A percentile compares a stretch with the other conserved stretches of the same genome.
Evolutionary conservation across 352 stramenopile species (phyloP).

Genomic region (Phytophthora pisi): DNA sequence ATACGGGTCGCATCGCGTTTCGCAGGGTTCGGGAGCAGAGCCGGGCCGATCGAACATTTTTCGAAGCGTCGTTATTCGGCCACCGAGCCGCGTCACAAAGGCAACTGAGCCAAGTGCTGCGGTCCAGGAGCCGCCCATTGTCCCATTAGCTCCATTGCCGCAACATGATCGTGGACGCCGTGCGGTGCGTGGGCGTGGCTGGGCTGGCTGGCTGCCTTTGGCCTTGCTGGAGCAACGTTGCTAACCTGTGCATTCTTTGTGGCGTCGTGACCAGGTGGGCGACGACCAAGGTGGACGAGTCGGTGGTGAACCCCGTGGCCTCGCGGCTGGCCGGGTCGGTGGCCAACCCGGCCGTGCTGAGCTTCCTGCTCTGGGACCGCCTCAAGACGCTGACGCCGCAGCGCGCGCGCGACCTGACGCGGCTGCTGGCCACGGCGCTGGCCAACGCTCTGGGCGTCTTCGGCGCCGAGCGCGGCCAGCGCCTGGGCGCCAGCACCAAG

Average conservation of each 20-base stretch:
- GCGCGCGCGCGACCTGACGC: constrained; percentile 71
- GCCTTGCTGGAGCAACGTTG: not conserved
- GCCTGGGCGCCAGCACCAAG: constrained; percentile 41
- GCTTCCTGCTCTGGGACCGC: constrained; percentile 71
- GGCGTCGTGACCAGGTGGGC: constrained; percentile 41
- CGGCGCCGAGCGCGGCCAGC: constrained; percentile 50
- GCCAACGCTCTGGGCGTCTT: constrained; percentile 63
- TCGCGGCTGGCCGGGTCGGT: constrained; percentile 65
- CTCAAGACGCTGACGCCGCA: constrained; percentile 79
- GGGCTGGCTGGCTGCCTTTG: not conserved
- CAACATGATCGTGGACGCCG: constrained; percentile 50
- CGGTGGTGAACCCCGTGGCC: constrained; percentile 64
- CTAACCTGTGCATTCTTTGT: not conserved
- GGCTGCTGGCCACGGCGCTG: constrained; percentile 61
- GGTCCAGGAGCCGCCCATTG: not conserved
- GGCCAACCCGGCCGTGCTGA: constrained; percentile 77
- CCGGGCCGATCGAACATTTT: constrained; percentile 16
- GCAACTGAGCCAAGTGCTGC: constrained; percentile 5
- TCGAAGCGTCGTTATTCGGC: constrained; percentile 10
- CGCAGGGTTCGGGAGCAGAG: constrained; percentile 5
- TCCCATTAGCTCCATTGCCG: constrained; percentile 1
- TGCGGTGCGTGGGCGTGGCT: constrained; percentile 37
- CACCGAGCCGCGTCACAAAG: constrained; percentile 18
- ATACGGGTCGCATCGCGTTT: constrained; percentile 7
- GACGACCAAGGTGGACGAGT: constrained; percentile 59